Conservation (phyloP, 2,329 filamentous ascomycete genomes). For the Aspergillus melleus region DNA sequence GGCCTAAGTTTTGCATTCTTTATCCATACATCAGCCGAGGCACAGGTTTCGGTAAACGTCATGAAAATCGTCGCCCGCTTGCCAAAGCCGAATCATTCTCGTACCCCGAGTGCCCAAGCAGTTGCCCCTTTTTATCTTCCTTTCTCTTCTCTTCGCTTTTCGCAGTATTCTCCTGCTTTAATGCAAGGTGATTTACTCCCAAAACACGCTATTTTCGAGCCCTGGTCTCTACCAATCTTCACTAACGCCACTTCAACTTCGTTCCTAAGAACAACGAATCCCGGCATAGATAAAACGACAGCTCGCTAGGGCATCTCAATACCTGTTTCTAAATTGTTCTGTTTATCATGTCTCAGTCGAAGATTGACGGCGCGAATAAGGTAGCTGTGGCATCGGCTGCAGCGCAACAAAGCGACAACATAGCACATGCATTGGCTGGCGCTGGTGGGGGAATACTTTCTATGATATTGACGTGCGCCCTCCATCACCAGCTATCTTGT, state of each 20-base stretch:
- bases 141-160: neutral
- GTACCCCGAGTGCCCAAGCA: conserved; percentile 9
- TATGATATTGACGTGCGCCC: conserved; percentile 82
- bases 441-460: conserved; percentile 91
- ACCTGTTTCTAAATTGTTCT: neutral
- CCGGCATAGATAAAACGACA: neutral
- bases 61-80: conserved; percentile 28
- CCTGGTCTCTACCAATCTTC: neutral
- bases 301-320: conserved; percentile 4
- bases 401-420: conserved; percentile 88
- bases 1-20: neutral
- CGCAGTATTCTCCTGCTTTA: neutral
- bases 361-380: conserved; percentile 36
- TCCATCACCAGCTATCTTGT: conserved; percentile 1
- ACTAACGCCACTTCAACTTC: no score
- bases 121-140: neutral
- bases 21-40: conserved; percentile 30
- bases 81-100: conserved; percentile 33
- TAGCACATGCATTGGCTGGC: conserved; percentile 90
- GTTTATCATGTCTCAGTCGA: conserved; percentile 41
- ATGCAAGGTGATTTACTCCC: neutral
- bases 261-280: neutral
- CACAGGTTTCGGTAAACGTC: conserved; percentile 39
- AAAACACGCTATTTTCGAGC: neutral
- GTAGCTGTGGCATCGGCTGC: conserved; percentile 58